These are phyloP conservation scores for Multifurca ochricompacta DNA, from an alignment of 768 basidiomycete genomes.

Conservation along the genomic window DNA sequence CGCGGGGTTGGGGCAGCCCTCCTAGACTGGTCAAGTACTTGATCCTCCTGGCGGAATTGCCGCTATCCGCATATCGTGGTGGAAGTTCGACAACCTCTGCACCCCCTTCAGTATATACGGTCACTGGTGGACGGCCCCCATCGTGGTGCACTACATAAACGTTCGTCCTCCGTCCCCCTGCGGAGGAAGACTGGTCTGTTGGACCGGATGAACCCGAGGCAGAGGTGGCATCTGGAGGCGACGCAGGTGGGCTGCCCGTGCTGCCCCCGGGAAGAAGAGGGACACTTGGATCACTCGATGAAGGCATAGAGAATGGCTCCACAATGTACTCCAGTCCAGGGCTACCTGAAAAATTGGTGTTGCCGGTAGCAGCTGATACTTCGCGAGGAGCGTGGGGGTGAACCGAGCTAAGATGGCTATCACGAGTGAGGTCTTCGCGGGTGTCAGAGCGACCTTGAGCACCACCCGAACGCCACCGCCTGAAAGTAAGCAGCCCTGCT, in stretches of 20 bases:
- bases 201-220: constrained; percentile 5
- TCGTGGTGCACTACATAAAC: constrained; percentile 59
- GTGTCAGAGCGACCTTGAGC: no score
- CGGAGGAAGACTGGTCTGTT: not conserved
- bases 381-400: not conserved
- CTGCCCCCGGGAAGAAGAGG: not conserved
- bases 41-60: not conserved
- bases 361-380: not conserved
- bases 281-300: not conserved
- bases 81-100: constrained; percentile 55
- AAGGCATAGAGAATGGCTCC: constrained; percentile 19
- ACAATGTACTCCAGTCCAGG: constrained; percentile 11
- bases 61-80: constrained; percentile 35
- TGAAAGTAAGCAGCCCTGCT: constrained; percentile 6
- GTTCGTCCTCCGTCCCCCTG: constrained; percentile 22
- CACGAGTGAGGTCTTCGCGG: not conserved
- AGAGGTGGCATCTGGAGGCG: constrained; percentile 6
- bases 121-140: constrained; percentile 47
- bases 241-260: not conserved
- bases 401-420: not conserved
- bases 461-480: not conserved
- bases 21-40: not conserved
- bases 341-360: not conserved
- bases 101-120: constrained; percentile 47
- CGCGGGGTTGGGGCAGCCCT: not conserved